Base-by-base conservation (phyloP, 192 early-diverging fungal species). In the Linnemannia exigua region DNA sequence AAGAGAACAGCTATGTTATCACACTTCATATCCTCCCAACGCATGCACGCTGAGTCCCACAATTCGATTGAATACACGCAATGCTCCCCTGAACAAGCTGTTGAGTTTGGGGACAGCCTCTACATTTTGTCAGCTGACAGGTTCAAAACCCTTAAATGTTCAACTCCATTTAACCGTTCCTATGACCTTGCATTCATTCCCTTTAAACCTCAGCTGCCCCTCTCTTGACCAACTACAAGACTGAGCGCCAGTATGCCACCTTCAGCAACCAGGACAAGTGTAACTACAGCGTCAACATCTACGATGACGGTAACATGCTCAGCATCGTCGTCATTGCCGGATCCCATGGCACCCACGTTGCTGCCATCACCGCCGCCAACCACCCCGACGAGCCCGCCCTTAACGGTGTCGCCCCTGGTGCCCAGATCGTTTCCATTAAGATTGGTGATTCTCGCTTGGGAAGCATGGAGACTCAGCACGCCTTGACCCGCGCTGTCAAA, bases 341-440 rank as follows among this genome's bases (percentile, higher is more conserved):
- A n/a, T 84, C 92, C 36, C 98, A 99, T 81, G 95, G 96, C 33
- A 98, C 96, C 11, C 98, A 99, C 77, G 98, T 99, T 67, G 97
- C 98, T 46, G 96, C 95, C 31, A 99, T 99, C 79, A 89, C 96
- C 22, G 96, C 96, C 3, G 97, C 97, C 16, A 88, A 98, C 88
- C 94, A 95, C 80, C 96, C 97, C 7, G 95, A 97, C 12, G 95
- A 97, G 54, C 94, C 95, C 8, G 90, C 89, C 44, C 88, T 95
- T 66, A 96, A 97, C 84, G 98, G 98, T 81, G 90, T 97, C 48
- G 98, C 98, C 9, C 98, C 98, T 0, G 98, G 98, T 70, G 97
- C 97, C 17, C 96, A 98, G 90, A 91, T 99, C 74, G 88, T 99
- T 47, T 98, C 97, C 28, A 91, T 99, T 63, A 95, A 95, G 82